Evolutionary conservation across 805 yeast genomes (phyloP).

Genomic region (Saccharomycodes ludwigii): DNA sequence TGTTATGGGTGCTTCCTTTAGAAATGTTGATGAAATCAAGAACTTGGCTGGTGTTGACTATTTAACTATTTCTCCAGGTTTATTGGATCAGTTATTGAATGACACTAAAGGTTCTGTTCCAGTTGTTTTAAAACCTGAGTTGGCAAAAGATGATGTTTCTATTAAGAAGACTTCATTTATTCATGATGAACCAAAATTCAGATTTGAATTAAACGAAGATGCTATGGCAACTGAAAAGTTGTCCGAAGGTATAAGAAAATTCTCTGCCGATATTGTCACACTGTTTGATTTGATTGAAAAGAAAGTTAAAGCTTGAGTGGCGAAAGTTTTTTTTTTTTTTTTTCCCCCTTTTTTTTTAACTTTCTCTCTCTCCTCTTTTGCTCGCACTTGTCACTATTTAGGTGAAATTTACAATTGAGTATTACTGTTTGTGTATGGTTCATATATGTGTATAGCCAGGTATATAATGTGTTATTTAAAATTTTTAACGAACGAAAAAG

Average conservation of each 20-base stretch:
- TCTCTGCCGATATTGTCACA: slow-evolving; percentile 85
- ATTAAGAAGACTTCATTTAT: slow-evolving; percentile 66
- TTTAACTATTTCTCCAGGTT: slow-evolving; percentile 88
- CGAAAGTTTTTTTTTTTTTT: too few species aligned
- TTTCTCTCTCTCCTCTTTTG: too few species aligned
- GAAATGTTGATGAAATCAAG: slow-evolving; percentile 90
- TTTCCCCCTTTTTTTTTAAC: too few species aligned
- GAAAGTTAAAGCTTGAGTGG: slow-evolving; percentile 33
- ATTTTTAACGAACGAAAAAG: too few species aligned
- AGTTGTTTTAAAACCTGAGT: slow-evolving; percentile 57
- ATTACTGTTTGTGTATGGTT: too few species aligned
- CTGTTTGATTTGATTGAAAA: slow-evolving; percentile 55
- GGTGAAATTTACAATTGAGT: too few species aligned
- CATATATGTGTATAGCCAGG: too few species aligned
- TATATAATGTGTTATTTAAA: too few species aligned
- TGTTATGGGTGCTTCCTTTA: slow-evolving; percentile 99
- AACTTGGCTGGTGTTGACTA: slow-evolving; percentile 95
- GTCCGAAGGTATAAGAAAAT: slow-evolving; percentile 94
- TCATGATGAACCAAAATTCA: slow-evolving; percentile 80
- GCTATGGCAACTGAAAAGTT: slow-evolving; percentile 98
- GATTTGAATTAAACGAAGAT: slow-evolving; percentile 86
- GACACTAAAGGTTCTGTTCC: slow-evolving; percentile 65
- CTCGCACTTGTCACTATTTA: too few species aligned
- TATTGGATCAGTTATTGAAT: slow-evolving; percentile 78
- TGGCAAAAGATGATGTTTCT: slow-evolving; percentile 41